phyloP scores from a whole-genome alignment of 2,329 filamentous ascomycete species.

The Tolypocladium sp. region DNA sequence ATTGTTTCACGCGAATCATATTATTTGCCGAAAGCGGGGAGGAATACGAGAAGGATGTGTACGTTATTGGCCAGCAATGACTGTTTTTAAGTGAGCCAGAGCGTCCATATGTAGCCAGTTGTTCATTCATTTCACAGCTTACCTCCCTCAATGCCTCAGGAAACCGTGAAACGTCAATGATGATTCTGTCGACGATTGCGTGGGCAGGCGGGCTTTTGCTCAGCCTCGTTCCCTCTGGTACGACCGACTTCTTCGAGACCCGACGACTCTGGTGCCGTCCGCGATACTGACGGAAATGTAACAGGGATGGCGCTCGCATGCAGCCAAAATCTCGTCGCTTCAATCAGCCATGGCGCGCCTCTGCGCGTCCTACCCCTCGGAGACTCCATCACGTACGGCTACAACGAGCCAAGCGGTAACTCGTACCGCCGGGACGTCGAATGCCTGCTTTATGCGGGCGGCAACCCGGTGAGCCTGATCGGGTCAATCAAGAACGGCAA shows the following conservation, averaged over 20 bases:
- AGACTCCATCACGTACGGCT: neutral
- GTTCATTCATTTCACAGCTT: too few species aligned
- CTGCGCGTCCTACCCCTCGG: neutral
- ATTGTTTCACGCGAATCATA: neutral
- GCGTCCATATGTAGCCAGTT: too few species aligned
- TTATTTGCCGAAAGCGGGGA: neutral
- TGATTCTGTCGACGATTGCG: neutral
- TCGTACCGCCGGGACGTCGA: neutral
- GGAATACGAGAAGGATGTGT: neutral
- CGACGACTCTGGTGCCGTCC: neutral
- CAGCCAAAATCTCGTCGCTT: too few species aligned
- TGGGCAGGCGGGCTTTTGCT: neutral
- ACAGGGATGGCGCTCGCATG: neutral
- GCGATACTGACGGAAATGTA: neutral
- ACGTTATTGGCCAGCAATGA: neutral
- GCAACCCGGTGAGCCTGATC: neutral
- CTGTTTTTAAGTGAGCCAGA: too few species aligned
- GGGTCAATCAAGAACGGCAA: neutral
- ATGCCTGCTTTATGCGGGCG: neutral
- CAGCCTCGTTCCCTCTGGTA: neutral
- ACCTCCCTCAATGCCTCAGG: neutral
- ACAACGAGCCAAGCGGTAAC: neutral
- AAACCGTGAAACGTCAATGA: neutral
- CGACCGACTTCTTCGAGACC: neutral
- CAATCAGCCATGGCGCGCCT: neutral